phyloP scores from a whole-genome alignment of 176 grass and related monocot species.

The Lolium rigidum region DNA sequence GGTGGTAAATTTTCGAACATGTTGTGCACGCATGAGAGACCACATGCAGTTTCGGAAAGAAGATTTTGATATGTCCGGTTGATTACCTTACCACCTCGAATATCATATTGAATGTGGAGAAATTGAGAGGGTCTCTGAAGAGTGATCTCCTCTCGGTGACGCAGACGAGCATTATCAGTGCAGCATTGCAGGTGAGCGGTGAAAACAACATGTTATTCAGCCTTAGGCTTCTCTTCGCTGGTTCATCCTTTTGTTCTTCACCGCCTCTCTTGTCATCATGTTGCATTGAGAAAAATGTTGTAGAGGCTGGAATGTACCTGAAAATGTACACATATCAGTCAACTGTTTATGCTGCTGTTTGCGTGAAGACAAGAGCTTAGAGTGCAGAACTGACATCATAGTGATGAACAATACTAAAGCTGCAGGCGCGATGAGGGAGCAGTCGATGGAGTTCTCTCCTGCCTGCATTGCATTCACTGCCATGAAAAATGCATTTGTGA shows the following conservation, averaged over 20 bases:
- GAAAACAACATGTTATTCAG: slow-evolving; percentile 45
- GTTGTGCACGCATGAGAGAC: too few relatives aligned
- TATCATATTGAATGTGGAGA: slow-evolving; percentile 70
- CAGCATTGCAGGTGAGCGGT: slow-evolving; percentile 37
- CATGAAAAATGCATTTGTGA: slow-evolving; percentile 69
- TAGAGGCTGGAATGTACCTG: slow-evolving; percentile 66
- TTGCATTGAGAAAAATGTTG: slow-evolving; percentile 43
- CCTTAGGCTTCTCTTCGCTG: background rate
- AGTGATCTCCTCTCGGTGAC: slow-evolving; percentile 73
- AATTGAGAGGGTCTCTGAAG: slow-evolving; percentile 72
- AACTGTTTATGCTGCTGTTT: background rate
- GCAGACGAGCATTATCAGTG: slow-evolving; percentile 55
- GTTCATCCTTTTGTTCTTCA: background rate
- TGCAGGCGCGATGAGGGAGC: slow-evolving; percentile 66
- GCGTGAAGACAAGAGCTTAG: background rate
- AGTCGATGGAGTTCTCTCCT: slow-evolving; percentile 77
- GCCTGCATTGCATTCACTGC: slow-evolving; percentile 61
- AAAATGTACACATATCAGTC: background rate
- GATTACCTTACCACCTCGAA: slow-evolving; percentile 75
- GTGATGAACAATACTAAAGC: slow-evolving; percentile 58
- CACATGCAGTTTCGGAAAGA: too few relatives aligned
- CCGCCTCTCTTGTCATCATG: background rate
- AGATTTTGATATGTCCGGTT: background rate
- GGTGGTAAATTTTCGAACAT: background rate
- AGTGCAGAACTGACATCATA: slow-evolving; percentile 57